Evolutionary conservation across 1,139 yeast genomes (phyloP).

Genomic region (Kazachstania sp.): DNA sequence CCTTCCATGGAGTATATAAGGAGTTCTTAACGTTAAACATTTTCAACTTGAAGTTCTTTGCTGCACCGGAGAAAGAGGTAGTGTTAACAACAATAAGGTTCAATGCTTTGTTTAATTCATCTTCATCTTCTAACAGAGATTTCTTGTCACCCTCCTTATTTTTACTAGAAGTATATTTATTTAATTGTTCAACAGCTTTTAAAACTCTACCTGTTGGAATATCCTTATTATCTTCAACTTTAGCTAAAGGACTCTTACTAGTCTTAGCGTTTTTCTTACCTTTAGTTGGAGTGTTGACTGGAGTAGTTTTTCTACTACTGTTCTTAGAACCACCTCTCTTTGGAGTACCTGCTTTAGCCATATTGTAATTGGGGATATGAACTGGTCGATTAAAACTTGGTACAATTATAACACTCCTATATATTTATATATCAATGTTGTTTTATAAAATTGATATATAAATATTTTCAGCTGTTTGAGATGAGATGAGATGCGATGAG

Average conservation of each 20-base stretch:
- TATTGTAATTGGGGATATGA: background rate
- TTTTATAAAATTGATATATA: background rate
- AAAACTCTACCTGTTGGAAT: conserved; percentile 19
- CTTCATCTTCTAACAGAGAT: conserved; percentile 39
- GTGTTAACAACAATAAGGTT: conserved; percentile 43
- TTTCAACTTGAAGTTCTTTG: conserved; percentile 67
- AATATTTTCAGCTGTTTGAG: background rate
- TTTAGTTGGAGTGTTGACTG: conserved; percentile 16
- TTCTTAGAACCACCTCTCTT: conserved; percentile 10
- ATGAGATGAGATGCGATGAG: conserved; percentile 12
- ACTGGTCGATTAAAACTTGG: no score
- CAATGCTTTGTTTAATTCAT: conserved; percentile 41
- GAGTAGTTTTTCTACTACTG: conserved; percentile 14
- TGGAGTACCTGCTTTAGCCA: conserved; percentile 3
- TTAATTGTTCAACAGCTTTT: conserved; percentile 45
- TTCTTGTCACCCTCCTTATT: conserved; percentile 27
- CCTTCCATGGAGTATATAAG: conserved; percentile 27
- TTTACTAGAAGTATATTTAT: conserved; percentile 33
- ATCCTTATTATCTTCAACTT: conserved; percentile 3
- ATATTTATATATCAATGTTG: no score
- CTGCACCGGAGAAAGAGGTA: conserved; percentile 49
- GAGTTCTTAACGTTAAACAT: conserved; percentile 36
- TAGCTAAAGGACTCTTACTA: conserved; percentile 10
- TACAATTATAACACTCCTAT: no score
- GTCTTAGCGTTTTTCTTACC: conserved; percentile 7